These are phyloP conservation scores for Tubosaeta sp. DNA, from an alignment of 768 basidiomycete species.

Conservation along the genomic window DNA sequence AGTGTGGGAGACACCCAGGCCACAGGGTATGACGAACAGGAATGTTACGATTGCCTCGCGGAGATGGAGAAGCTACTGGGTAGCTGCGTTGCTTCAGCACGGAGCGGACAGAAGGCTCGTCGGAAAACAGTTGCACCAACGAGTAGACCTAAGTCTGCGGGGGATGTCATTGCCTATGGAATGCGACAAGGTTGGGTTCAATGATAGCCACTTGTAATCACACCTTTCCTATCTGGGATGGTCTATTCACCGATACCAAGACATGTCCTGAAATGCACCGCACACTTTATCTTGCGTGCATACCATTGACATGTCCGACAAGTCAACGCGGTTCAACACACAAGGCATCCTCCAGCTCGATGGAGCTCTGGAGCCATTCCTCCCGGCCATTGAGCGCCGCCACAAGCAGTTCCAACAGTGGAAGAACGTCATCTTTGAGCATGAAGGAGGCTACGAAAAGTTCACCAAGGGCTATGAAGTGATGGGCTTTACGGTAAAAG, in stretches of 20 bases:
- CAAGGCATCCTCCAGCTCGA: slow-evolving; percentile 61
- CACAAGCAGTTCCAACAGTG: slow-evolving; percentile 67
- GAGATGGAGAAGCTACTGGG: slow-evolving; percentile 62
- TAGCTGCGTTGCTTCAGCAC: slow-evolving; percentile 38
- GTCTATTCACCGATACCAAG: neutral
- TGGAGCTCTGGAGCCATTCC: slow-evolving; percentile 69
- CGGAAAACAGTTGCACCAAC: slow-evolving; percentile 31
- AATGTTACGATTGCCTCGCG: slow-evolving; percentile 64
- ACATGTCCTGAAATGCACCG: neutral
- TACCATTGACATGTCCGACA: slow-evolving; percentile 36
- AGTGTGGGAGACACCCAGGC: slow-evolving; percentile 12
- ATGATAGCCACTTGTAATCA: slow-evolving; percentile 16
- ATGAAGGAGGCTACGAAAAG: slow-evolving; percentile 81
- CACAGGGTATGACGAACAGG: slow-evolving; percentile 54
- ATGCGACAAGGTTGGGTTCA: slow-evolving; percentile 59
- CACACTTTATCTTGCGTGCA: neutral
- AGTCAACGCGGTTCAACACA: slow-evolving; percentile 44
- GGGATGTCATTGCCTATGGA: slow-evolving; percentile 60
- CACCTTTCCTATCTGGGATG: slow-evolving; percentile 14
- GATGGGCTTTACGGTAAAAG: slow-evolving; percentile 71
- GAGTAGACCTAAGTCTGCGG: slow-evolving; percentile 40
- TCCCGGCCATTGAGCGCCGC: slow-evolving; percentile 64
- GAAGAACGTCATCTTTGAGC: slow-evolving; percentile 68
- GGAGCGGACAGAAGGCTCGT: slow-evolving; percentile 30
- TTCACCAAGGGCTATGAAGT: slow-evolving; percentile 54